Evolutionary conservation across 306 rosid genomes (phyloP).

Genomic region (Elaeagnus macrophylla): DNA sequence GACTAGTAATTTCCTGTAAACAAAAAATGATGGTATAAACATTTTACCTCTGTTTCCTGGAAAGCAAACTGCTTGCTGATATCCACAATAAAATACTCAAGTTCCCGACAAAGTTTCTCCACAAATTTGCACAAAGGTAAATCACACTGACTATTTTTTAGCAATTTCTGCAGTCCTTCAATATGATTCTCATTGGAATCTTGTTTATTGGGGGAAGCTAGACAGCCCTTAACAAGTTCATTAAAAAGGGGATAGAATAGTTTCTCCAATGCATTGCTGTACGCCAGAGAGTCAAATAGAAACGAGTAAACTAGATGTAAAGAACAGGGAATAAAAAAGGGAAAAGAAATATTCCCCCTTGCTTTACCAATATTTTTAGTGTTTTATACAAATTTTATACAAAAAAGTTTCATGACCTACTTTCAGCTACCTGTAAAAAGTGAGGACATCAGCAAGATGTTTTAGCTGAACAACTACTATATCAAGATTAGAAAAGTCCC

Average conservation of each 20-base stretch:
- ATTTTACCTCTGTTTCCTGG: constrained; percentile 66
- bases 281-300: constrained; percentile 21
- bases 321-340: neutral
- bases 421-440: constrained; percentile 55
- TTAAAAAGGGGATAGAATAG: constrained; percentile 47
- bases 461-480: constrained; percentile 53
- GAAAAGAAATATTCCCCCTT: neutral
- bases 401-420: constrained; percentile 1
- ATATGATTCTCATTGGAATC: constrained; percentile 36
- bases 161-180: constrained; percentile 55
- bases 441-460: constrained; percentile 61
- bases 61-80: constrained; percentile 55
- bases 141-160: constrained; percentile 35
- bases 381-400: neutral
- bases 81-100: constrained; percentile 45
- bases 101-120: constrained; percentile 56
- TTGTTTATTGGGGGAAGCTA: constrained; percentile 32
- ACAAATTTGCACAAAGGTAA: constrained; percentile 35
- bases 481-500: constrained; percentile 43
- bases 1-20: constrained; percentile 5
- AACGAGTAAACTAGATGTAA: constrained; percentile 16
- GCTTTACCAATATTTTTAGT: neutral
- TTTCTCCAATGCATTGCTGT: constrained; percentile 69
- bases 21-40: neutral
- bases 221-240: constrained; percentile 28